Base-by-base conservation (phyloP, 2,329 filamentous ascomycete species). In the Pseudocercospora eumusae region DNA sequence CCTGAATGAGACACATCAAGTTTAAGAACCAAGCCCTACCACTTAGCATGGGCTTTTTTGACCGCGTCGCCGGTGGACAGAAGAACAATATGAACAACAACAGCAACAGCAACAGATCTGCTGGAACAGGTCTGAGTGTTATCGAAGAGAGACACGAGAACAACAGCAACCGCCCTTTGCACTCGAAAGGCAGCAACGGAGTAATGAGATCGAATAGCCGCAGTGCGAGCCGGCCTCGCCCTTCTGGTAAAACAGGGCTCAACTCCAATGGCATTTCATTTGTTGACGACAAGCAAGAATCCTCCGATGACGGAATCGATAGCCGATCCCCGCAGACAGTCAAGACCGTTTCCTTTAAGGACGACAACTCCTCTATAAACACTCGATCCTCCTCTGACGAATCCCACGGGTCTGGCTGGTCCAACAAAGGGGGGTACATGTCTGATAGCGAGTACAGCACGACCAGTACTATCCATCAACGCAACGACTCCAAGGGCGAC, bases 191-290 rank as follows among this genome's bases (percentile, higher is more conserved):
- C 50, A 61, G 62, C 56, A 63, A 56, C 27, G 59, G 59, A 44
- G 53, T 54, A 15, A 50, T 64, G 53, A 62, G 60, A 40, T 53
- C 59, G 42, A 54, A 60, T 36, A 64, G 60, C 55, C 57, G 63
- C 20, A 60, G 53, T 42, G 56, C 63, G 54, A 60, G 59, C 57
- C 61, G 61, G 61, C 56, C 61, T 62, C 63, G 63, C 57, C 54
- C 53, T 28, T 53, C 63, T 60, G 60, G 63, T 60, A 62, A 65
- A 57, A 65, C 57, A 52, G 63, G 63, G 21, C 53, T 65, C 42
- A 65, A 65, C 42, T 65, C 63, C 63, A 65, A 65, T 63, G 63
- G 63, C 56, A 60, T 65, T 47, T 63, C 60, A 61, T 62, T 60
- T 62, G 59, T 58, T 55, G 59, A 61, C 57, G 55, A 64, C 59